Conservation (phyloP, 306 rosid species). For the Castanea sativa region DNA sequence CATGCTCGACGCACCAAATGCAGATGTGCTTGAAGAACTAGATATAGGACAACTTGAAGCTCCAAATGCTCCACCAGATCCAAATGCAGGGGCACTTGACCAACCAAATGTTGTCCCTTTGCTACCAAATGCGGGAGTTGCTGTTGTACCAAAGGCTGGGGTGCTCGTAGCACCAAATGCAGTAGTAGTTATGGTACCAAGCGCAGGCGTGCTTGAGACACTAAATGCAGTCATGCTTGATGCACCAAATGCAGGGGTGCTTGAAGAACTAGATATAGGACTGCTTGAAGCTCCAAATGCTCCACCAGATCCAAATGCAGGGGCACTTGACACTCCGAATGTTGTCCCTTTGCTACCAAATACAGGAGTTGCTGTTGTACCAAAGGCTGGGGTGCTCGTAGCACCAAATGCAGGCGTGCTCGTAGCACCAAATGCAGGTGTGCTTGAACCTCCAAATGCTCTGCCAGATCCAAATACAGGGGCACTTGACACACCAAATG, state of each 20-base stretch:
- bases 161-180: constrained; percentile 27
- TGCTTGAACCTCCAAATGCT: constrained; percentile 74
- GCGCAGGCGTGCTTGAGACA: too few relatives aligned
- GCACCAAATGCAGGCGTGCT: constrained; percentile 47
- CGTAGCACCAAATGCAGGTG: constrained; percentile 33
- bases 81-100: constrained; percentile 60
- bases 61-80: constrained; percentile 75
- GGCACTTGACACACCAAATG: constrained; percentile 62
- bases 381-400: constrained; percentile 53
- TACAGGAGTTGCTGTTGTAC: constrained; percentile 57
- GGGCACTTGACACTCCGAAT: constrained; percentile 62
- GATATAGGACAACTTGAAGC: constrained; percentile 50
- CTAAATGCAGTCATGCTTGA: constrained; percentile 43
- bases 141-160: constrained; percentile 64
- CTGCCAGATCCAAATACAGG: constrained; percentile 70
- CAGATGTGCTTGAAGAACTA: constrained; percentile 31
- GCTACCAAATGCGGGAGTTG: constrained; percentile 65
- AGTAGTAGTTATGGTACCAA: too few relatives aligned
- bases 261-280: constrained; percentile 18
- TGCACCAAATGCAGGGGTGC: constrained; percentile 63
- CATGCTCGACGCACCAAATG: constrained; percentile 50
- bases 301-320: constrained; percentile 68
- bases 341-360: constrained; percentile 67
- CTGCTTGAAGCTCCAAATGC: not conserved
- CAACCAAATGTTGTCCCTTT: constrained; percentile 64